Conservation (phyloP, 495 filamentous ascomycete species). For the Hypoxylon cercidicola region DNA sequence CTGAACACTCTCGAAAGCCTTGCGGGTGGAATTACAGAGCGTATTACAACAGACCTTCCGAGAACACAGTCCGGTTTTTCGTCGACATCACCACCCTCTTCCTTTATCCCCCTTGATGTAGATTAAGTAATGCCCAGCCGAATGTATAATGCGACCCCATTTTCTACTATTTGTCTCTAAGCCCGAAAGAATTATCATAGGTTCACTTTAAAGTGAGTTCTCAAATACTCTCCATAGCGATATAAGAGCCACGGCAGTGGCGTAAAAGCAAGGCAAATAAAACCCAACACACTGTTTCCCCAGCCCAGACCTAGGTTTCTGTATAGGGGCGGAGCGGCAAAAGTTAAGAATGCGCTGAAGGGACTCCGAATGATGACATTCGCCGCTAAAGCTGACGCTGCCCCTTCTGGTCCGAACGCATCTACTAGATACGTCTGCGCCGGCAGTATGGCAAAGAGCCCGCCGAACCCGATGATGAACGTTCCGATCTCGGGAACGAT, state of each 20-base stretch:
- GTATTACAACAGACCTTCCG: neutral
- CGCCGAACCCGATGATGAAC: slow-evolving; percentile 55
- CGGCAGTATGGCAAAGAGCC: slow-evolving; percentile 54
- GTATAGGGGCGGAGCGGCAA: slow-evolving; percentile 60
- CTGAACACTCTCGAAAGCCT: neutral
- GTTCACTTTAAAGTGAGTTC: slow-evolving; percentile 52
- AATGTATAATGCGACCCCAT: neutral
- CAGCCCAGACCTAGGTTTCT: slow-evolving; percentile 57
- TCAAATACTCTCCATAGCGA: slow-evolving; percentile 53
- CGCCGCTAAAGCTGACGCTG: slow-evolving; percentile 61
- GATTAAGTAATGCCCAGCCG: slow-evolving; percentile 3
- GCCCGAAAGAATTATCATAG: slow-evolving; percentile 10
- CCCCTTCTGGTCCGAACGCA: slow-evolving; percentile 56
- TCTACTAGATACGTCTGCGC: slow-evolving; percentile 64
- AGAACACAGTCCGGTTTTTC: neutral
- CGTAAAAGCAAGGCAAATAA: slow-evolving; percentile 54
- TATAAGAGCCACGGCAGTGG: slow-evolving; percentile 58
- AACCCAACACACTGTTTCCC: slow-evolving; percentile 63
- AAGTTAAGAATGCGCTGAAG: slow-evolving; percentile 60
- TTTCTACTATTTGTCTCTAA: neutral
- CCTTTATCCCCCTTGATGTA: slow-evolving; percentile 12
- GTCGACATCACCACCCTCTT: neutral
- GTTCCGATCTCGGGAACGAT: slow-evolving; percentile 62
- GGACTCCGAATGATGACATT: slow-evolving; percentile 55
- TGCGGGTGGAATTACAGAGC: neutral